phyloP scores from a whole-genome alignment of 2,329 filamentous ascomycete genomes.

The Alternaria brassicicola region DNA sequence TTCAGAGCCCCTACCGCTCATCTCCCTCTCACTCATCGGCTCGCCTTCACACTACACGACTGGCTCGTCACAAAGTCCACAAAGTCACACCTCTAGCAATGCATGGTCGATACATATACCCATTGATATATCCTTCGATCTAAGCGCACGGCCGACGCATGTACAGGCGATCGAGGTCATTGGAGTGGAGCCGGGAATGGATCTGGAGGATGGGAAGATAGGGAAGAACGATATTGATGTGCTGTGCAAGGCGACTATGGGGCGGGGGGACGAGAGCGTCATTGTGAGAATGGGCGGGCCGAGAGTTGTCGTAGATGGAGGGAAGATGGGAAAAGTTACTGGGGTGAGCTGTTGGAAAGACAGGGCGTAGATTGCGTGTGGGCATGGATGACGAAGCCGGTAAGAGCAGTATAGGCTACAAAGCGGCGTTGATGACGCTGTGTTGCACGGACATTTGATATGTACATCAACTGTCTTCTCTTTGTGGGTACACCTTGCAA shows the following conservation, averaged over 20 bases:
- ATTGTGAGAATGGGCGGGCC: slow-evolving; percentile 15
- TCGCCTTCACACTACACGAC: neutral
- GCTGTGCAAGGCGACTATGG: slow-evolving; percentile 18
- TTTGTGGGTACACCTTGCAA: slow-evolving; percentile 58
- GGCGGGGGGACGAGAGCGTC: slow-evolving; percentile 8
- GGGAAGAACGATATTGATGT: slow-evolving; percentile 15
- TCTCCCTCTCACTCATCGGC: neutral
- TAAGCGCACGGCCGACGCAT: slow-evolving; percentile 20
- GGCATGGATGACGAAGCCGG: neutral
- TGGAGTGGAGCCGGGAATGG: slow-evolving; percentile 3
- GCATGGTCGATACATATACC: slow-evolving; percentile 20
- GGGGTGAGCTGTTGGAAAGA: slow-evolving; percentile 14
- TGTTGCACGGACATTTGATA: neutral
- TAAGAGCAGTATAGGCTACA: neutral
- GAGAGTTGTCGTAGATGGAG: slow-evolving; percentile 15
- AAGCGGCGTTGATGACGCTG: neutral
- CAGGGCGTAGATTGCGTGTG: neutral
- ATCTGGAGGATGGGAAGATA: neutral
- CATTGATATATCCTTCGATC: slow-evolving; percentile 25
- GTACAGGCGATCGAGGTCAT: slow-evolving; percentile 27
- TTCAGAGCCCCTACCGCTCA: neutral
- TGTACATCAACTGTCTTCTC: neutral
- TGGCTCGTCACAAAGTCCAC: neutral
- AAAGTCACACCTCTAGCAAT: neutral
- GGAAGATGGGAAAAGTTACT: slow-evolving; percentile 20